A percentile compares a stretch with the other conserved stretches of the same genome.
Evolutionary conservation across 257 asterid genomes (phyloP).

Genomic region (Lavandula angustifolia): DNA sequence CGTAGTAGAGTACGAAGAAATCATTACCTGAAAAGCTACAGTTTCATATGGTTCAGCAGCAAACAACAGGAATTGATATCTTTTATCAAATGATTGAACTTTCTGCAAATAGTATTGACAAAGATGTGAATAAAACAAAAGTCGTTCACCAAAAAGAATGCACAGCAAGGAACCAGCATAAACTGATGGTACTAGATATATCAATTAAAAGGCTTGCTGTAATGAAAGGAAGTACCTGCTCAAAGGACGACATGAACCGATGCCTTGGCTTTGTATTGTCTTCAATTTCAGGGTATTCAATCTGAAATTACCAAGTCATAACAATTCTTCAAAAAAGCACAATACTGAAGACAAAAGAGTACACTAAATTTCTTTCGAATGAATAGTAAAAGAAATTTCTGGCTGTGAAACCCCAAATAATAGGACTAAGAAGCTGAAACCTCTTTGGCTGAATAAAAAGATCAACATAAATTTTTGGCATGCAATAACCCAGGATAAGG

Average conservation of each 20-base stretch:
- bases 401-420: neutral
- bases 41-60: conserved; percentile 98
- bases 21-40: conserved; percentile 77
- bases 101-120: conserved; percentile 50
- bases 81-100: conserved; percentile 76
- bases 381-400: conserved; percentile 5
- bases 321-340: conserved; percentile 3
- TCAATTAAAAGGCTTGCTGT: neutral
- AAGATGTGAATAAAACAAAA: conserved; percentile 4
- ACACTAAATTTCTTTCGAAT: neutral
- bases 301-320: conserved; percentile 47
- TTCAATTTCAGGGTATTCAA: conserved; percentile 98
- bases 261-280: conserved; percentile 96
- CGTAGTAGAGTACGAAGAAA: neutral
- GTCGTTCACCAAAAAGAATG: neutral
- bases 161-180: conserved; percentile 16
- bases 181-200: neutral
- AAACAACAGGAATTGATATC: conserved; percentile 84
- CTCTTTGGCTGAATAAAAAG: conserved; percentile 3
- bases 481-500: conserved; percentile 11
- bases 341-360: neutral
- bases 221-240: conserved; percentile 62
- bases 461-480: neutral
- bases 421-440: neutral
- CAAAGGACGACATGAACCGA: conserved; percentile 97